These are phyloP conservation scores for Neurospora sp. DNA, from an alignment of 495 filamentous ascomycete species.

Conservation along the genomic window DNA sequence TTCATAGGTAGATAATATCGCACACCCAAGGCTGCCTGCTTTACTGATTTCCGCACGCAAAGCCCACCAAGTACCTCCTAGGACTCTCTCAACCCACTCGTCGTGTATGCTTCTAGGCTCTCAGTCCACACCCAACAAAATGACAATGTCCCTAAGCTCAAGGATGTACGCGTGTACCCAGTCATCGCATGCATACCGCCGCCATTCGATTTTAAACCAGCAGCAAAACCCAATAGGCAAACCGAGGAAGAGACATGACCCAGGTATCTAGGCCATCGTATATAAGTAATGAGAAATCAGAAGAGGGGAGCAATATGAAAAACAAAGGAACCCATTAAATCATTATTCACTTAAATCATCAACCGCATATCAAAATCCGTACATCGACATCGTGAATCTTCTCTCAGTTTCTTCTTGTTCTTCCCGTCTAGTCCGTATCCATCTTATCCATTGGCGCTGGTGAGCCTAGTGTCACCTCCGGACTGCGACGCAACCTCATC, in stretches of 20 bases:
- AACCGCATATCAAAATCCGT: neutral
- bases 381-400: neutral
- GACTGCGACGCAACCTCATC: conserved; percentile 6
- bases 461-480: conserved; percentile 24
- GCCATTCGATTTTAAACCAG: neutral
- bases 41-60: neutral
- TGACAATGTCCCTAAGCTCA: neutral
- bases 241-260: neutral
- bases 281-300: neutral
- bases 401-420: neutral
- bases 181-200: neutral
- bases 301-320: neutral
- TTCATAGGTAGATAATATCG: neutral
- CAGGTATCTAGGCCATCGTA: neutral
- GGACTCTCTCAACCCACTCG: neutral
- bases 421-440: conserved; percentile 17
- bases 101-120: neutral
- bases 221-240: neutral
- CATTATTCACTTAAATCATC: neutral
- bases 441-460: conserved; percentile 21
- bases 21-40: neutral
- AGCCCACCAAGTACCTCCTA: neutral
- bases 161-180: neutral
- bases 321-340: neutral
- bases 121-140: neutral